These are phyloP conservation scores for Dendrobium officinale DNA, from an alignment of 106 monocot genomes.

Conservation along the genomic window DNA sequence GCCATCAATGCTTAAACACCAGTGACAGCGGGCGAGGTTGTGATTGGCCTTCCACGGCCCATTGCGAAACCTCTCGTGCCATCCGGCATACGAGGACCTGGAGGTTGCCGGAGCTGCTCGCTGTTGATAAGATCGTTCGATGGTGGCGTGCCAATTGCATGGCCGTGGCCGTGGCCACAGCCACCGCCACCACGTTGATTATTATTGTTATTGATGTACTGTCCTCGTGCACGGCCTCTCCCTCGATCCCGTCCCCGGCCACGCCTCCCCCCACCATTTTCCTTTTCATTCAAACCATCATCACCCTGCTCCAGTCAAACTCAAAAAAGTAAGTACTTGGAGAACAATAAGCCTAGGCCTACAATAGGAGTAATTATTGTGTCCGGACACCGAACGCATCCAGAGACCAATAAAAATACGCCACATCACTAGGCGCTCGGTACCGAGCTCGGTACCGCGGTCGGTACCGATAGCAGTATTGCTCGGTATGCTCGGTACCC, in stretches of 20 bases:
- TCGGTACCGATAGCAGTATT: no score
- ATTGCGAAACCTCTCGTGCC: slow-evolving; percentile 73
- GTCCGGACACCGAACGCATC: no score
- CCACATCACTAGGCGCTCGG: no score
- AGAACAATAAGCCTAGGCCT: neutral
- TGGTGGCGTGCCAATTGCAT: slow-evolving; percentile 39
- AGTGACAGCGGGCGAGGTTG: neutral
- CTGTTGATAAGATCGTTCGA: slow-evolving; percentile 9
- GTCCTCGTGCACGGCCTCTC: slow-evolving; percentile 45
- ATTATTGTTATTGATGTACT: slow-evolving; percentile 22
- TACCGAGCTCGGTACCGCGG: no score
- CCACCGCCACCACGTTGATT: neutral
- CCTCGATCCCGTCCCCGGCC: slow-evolving; percentile 42
- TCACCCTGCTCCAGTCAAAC: slow-evolving; percentile 30
- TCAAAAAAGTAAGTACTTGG: neutral
- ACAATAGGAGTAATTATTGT: no score
- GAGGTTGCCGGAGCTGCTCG: slow-evolving; percentile 48
- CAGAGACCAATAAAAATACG: no score
- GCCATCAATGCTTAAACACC: neutral
- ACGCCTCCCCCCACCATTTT: slow-evolving; percentile 22
- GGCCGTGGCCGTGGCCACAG: slow-evolving; percentile 15
- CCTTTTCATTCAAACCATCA: slow-evolving; percentile 31
- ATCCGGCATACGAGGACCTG: slow-evolving; percentile 80
- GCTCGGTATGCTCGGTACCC: no score
- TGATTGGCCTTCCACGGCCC: slow-evolving; percentile 48